Conservation (phyloP, 1,139 yeast species). For the Candida tunisiensis region DNA sequence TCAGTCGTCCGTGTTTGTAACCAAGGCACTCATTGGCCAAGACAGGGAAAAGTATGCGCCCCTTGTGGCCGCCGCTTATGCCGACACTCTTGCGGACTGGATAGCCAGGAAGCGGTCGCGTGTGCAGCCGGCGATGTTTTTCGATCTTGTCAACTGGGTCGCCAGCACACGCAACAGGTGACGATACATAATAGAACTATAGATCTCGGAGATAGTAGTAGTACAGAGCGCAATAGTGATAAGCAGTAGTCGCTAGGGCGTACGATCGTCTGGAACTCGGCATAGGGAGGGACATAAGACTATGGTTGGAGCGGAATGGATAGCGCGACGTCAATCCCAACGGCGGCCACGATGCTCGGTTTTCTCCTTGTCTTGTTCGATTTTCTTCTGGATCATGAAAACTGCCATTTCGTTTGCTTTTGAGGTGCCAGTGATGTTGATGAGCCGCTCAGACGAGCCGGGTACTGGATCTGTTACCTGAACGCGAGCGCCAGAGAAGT, state of each 20-base stretch:
- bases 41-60: slow-evolving; percentile 8
- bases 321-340: no score
- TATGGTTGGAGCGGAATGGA: no score
- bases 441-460: not conserved
- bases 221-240: no score
- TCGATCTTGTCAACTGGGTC: slow-evolving; percentile 73
- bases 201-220: no score
- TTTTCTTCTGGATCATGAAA: not conserved
- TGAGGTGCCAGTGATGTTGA: not conserved
- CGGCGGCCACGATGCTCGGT: not conserved
- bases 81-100: slow-evolving; percentile 44
- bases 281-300: no score
- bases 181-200: no score
- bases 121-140: slow-evolving; percentile 43
- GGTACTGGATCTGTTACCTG: not conserved
- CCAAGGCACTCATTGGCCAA: slow-evolving; percentile 31
- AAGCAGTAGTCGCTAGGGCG: no score
- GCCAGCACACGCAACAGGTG: slow-evolving; percentile 11
- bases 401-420: not conserved
- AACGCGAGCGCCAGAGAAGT: not conserved
- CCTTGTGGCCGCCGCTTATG: slow-evolving; percentile 37
- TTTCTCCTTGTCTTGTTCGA: not conserved
- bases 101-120: slow-evolving; percentile 26
- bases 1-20: slow-evolving; percentile 43
- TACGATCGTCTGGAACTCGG: no score